Percentiles rank a stretch among this genome's conserved stretches.
These are phyloP conservation scores for Cryphonectria nitschkei DNA, from an alignment of 2,329 filamentous ascomycete species.

Conservation along the genomic window DNA sequence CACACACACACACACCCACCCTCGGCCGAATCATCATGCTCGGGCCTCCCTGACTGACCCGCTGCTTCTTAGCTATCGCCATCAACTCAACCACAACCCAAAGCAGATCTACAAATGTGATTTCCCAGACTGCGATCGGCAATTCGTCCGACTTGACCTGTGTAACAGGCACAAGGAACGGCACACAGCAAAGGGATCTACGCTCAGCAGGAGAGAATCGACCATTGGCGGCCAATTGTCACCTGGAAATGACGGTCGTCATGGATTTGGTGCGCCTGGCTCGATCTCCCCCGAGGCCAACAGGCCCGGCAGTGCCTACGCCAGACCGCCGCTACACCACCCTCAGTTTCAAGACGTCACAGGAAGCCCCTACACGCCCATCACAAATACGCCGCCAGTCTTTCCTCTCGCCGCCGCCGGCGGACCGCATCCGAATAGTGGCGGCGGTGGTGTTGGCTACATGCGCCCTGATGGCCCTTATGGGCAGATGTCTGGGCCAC, in stretches of 20 bases:
- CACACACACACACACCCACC: too few species aligned
- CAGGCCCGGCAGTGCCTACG: constrained; percentile 47
- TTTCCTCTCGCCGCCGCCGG: constrained; percentile 41
- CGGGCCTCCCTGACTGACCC: not conserved
- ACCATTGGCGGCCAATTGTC: constrained; percentile 57
- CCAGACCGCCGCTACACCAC: constrained; percentile 49
- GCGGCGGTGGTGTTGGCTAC: constrained; percentile 52
- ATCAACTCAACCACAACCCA: constrained; percentile 93
- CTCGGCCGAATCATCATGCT: not conserved
- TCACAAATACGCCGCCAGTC: constrained; percentile 47
- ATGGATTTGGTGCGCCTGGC: constrained; percentile 45
- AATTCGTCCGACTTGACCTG: constrained; percentile 91
- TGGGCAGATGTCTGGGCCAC: constrained; percentile 36
- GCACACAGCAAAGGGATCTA: constrained; percentile 78
- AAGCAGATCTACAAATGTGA: constrained; percentile 96
- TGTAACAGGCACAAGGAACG: constrained; percentile 84
- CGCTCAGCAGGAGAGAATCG: constrained; percentile 74
- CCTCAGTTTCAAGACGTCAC: constrained; percentile 50
- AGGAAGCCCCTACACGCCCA: constrained; percentile 51
- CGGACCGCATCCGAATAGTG: constrained; percentile 40
- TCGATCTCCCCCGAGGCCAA: constrained; percentile 54
- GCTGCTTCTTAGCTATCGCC: constrained; percentile 65
- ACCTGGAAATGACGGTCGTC: constrained; percentile 45
- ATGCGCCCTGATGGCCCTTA: constrained; percentile 46
- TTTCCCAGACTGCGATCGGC: constrained; percentile 85